Base-by-base conservation (phyloP, 2,329 filamentous ascomycete species). In the Blastomyces percursus region DNA sequence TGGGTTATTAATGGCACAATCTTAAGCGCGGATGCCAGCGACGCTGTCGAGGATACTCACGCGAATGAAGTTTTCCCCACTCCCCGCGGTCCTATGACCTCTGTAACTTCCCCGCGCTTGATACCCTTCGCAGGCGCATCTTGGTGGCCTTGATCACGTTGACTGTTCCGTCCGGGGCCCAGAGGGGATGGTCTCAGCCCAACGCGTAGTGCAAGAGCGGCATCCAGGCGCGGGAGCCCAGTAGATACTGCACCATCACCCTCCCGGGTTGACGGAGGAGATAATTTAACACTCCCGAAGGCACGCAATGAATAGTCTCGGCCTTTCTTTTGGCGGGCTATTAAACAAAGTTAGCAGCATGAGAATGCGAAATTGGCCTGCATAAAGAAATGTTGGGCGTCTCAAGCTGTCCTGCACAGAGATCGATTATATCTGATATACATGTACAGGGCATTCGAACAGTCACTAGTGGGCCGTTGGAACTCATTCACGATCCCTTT, bases 21-120 rank as follows among this genome's bases (percentile, higher is more conserved):
- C 14, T 46, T 19, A 35, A 24, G 12, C 6, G 19, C 32, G 30
- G n/a, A 30, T 46, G 24, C 14, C 2, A 19, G 40, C 27, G 21
- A 46, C 5, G 58, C 27, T 21, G 19, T 32, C 44, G 51, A 30
- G 11, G n/a, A 44, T 11, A 76, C 84, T 76, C 80, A 93, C 89
- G 87, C 89, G 68, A 96, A 78, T 14, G 87, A 81, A 3, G 91
- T 96, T 79, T 96, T 96, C 38, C 92, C 93, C 32, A 84, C 84
- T 1, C 91, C 92, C 9, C 90, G 88, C 12, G 92, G 91, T 0
- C 93, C 93, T 83, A 90, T 96, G 59, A 96, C 78, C 74, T 97
- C 93, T 3, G 89, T 89, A 51, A 96, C 81, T 72, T 91, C 89
- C 16, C 91, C 90, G 62, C 86, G 84, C 64, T 82, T 82, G 57